phyloP scores from a whole-genome alignment of 495 filamentous ascomycete species.

The Jackrogersella minutella region DNA sequence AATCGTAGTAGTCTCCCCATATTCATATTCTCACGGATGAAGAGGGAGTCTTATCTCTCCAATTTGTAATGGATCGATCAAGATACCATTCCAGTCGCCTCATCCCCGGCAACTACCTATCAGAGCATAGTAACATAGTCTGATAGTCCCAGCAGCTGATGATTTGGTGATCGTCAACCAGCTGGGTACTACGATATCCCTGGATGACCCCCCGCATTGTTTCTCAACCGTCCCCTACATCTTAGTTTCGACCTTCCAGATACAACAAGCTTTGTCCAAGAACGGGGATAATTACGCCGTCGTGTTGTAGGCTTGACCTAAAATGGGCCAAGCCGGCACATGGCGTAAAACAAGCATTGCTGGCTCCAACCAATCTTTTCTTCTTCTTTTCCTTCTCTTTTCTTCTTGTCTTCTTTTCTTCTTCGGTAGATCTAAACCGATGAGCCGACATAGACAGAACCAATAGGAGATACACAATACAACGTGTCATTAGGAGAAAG shows the following conservation, averaged over 20 bases:
- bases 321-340: slow-evolving; percentile 16
- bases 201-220: slow-evolving; percentile 11
- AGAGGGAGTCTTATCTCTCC: slow-evolving; percentile 32
- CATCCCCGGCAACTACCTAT: slow-evolving; percentile 21
- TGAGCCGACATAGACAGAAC: too few species aligned
- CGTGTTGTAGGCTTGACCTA: neutral
- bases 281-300: slow-evolving; percentile 7
- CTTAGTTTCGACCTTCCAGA: slow-evolving; percentile 35
- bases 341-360: slow-evolving; percentile 19
- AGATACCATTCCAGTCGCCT: neutral
- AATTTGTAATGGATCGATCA: neutral
- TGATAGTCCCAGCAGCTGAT: slow-evolving; percentile 3
- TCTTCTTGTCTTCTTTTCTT: too few species aligned
- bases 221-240: neutral
- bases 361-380: slow-evolving; percentile 12
- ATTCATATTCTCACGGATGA: slow-evolving; percentile 3
- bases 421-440: slow-evolving; percentile 18
- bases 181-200: slow-evolving; percentile 15
- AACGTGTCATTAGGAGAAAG: neutral
- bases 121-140: slow-evolving; percentile 10
- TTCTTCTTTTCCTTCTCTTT: too few species aligned
- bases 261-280: slow-evolving; percentile 13
- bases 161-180: slow-evolving; percentile 8
- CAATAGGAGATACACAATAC: too few species aligned
- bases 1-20: slow-evolving; percentile 8